Conservation (phyloP, 2,329 filamentous ascomycete species). For the Emericellopsis atlantica region DNA sequence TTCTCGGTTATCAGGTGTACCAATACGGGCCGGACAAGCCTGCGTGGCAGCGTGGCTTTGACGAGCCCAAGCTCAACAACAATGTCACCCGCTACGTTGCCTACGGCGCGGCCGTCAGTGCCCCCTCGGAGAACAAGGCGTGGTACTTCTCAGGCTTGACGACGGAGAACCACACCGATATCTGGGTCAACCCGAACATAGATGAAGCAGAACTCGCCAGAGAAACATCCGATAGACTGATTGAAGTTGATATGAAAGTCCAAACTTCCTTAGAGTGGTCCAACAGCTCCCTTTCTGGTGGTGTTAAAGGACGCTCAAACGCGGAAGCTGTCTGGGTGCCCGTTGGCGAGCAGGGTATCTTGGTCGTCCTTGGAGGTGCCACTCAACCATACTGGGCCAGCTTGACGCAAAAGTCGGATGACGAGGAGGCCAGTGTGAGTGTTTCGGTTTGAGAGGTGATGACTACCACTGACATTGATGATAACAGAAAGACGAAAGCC, state of each 20-base stretch:
- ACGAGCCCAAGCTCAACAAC: conserved; percentile 23
- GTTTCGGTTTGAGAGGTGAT: neutral
- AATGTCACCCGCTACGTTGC: conserved; percentile 48
- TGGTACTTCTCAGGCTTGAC: conserved; percentile 60
- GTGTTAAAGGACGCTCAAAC: conserved; percentile 43
- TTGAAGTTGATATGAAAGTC: conserved; percentile 45
- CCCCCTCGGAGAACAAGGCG: conserved; percentile 57
- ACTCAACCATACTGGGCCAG: conserved; percentile 39
- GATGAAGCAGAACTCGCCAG: conserved; percentile 18
- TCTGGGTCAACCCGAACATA: conserved; percentile 22
- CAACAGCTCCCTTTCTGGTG: conserved; percentile 38
- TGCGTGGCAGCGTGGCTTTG: conserved; percentile 29
- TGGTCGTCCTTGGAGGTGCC: conserved; percentile 68
- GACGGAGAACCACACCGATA: conserved; percentile 32
- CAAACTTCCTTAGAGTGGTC: conserved; percentile 39
- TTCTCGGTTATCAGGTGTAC: conserved; percentile 39
- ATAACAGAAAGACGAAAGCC: conserved; percentile 46
- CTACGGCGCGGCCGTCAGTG: conserved; percentile 49
- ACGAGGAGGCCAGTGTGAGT: conserved; percentile 20
- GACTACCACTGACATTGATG: neutral
- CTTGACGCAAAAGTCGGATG: conserved; percentile 10
- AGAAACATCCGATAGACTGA: conserved; percentile 41
- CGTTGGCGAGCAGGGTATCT: conserved; percentile 61
- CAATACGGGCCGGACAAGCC: conserved; percentile 33
- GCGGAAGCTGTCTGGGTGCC: conserved; percentile 65